A percentile compares a stretch with the other conserved stretches of the same genome.
Conservation (phyloP, 352 stramenopile genomes). For the Phytophthora vignae region DNA sequence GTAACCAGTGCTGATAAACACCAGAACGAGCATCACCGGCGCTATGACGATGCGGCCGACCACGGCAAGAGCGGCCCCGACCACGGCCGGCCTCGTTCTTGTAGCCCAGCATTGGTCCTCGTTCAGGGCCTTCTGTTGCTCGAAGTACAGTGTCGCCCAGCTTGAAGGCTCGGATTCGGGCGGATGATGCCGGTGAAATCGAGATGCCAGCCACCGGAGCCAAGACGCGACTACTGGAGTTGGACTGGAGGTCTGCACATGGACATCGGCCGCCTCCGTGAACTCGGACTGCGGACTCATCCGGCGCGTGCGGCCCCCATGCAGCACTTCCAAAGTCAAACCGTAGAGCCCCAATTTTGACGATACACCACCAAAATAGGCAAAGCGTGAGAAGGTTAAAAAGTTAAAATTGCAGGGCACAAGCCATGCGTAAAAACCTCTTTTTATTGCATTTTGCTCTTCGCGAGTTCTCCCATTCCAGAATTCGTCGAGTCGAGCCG, state of each 20-base stretch:
- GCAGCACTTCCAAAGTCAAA: too few species aligned
- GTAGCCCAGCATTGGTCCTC: constrained; percentile 11
- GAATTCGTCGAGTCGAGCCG: too few species aligned
- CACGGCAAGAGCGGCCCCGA: constrained; percentile 17
- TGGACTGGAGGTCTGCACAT: not conserved
- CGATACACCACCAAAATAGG: too few species aligned
- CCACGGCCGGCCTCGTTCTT: constrained; percentile 5
- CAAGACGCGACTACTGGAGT: not conserved
- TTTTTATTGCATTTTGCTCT: too few species aligned
- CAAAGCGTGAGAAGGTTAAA: too few species aligned
- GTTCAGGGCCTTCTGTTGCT: constrained; percentile 2
- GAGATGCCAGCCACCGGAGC: not conserved
- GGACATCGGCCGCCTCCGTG: not conserved
- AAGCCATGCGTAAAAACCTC: too few species aligned
- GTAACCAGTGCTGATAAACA: constrained; percentile 25
- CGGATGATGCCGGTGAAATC: not conserved
- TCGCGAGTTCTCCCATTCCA: too few species aligned
- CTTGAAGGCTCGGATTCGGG: not conserved
- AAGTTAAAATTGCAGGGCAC: too few species aligned
- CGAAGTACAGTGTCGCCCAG: constrained; percentile 7
- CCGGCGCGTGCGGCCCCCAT: too few species aligned
- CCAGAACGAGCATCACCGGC: constrained; percentile 14
- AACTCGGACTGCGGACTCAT: not conserved
- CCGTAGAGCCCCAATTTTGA: too few species aligned
- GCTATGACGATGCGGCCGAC: constrained; percentile 25